Evolutionary conservation across 208 protist species (phyloP), one percentile per base, ranked within the genome.

Genomic region (Trypanosoma mega): DNA sequence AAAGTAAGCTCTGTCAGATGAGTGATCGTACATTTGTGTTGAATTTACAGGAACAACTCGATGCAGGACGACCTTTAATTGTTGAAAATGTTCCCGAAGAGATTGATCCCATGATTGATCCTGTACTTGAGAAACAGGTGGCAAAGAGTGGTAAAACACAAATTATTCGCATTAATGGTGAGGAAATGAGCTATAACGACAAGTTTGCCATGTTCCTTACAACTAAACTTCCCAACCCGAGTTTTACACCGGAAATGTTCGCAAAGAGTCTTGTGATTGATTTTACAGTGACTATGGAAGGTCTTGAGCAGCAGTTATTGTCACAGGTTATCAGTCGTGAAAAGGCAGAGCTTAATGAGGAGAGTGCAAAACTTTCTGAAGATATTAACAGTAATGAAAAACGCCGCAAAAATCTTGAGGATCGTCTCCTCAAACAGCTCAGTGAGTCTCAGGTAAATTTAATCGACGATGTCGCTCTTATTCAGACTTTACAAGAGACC

Each of bases 281-380:
- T 74, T 99, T 99, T 66, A 98, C 98, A n/a, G 98, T 99, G 11
- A 99, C 98, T n/a, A 98, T 99, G 81, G 80, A 96, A 72, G 93
- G 96, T 58, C 80, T 99, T 29, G 97, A 99, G 75, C 96, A 99
- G 80, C 93, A 98, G 76, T 83, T 99, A 55, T 82, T 98, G n/a
- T 97, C 90, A 26, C 85, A 94, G 41, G 98, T 99, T 16, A 98
- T 99, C 65, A 71, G 93, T 33, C 76, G 96, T 55, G 98, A 99
- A 80, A 98, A 99, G 81, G 87, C 83, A 36, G 96, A 99, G 72
- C 90, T 99, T 11, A 98, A 99, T 78, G 90, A 98, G 70, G 86
- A 99, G 78, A 92, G 97, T 55, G 82, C 84, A 20, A 95, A 98
- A 74, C 81, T 99, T 20, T 80, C 98, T 14, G 92, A 98, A 78